Base-by-base conservation (phyloP, 192 early-diverging fungal species). In the Backusella australiensis region DNA sequence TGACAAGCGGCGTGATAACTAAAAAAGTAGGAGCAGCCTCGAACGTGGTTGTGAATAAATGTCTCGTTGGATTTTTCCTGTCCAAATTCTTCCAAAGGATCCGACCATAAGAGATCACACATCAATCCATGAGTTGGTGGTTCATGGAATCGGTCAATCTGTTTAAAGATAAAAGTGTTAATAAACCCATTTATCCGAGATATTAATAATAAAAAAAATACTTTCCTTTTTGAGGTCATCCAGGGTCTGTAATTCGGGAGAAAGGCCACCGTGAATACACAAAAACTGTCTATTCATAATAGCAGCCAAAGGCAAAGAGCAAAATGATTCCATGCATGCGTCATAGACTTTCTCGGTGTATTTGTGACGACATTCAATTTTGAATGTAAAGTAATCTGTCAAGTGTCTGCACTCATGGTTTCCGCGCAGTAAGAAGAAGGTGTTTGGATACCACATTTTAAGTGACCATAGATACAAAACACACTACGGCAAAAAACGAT, bases 381-480 rank as follows among this genome's bases (percentile, higher is more conserved):
- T 96, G 85, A 98, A 98, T 4, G 96, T 97, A 79, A 97, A 98
- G 79, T 97, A 97, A 77, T 98, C 96, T 9, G 97, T 98, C 86
- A 98, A 89, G 78, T 98, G 97, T 76, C 95, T 88, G 84, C 96
- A 97, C 81, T 98, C 97, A 81, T 98, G 96, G 83, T 99, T 97
- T 75, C 97, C 97, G 38, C 97, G 94, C 44, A 98, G 84, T 83
- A 98, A 85, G 77, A 94, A 96, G 36, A 97, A 77, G 21, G 92
- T 90, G 8, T 89, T 87, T 6, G 95, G 94, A 80, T 96, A 95
- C 93, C 94, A 95, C 73, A 94, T 92, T 83, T 98, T 98, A 68
- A 98, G 85, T 23, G 94, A 75, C 90, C 91, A 95, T 38, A 98
- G 83, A 83, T 97, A 97, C 69, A 97, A 81, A n/a, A 97, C 90